Evolutionary conservation across 2,329 filamentous ascomycete species (phyloP), one percentile per base, ranked within the genome.

Genomic region (Neonectria hederae): DNA sequence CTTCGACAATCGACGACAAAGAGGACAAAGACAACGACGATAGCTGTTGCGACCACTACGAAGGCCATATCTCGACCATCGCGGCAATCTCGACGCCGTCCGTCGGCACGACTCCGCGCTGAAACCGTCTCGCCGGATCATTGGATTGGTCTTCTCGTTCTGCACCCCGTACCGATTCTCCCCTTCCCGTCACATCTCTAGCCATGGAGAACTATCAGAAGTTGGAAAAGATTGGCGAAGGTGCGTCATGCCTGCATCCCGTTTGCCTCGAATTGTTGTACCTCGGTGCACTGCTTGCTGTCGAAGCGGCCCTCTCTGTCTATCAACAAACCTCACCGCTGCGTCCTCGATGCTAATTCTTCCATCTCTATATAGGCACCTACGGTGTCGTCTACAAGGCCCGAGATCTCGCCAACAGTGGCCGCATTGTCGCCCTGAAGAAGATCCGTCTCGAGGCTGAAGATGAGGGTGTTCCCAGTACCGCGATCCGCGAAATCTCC

Each of bases 361-460:
- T 43, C 54, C 62, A 26, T 56, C 40, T 32, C 38, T 53, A 3
- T 52, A 97, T 56, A 97, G 94, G 94, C 75, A 97, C 94, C 17
- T 97, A 97, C 78, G 94, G 94, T 79, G 94, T 97, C 67, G 94
- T 97, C 68, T 97, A 97, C 88, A 97, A 97, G 81, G 94, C 94
- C 64, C 89, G 91, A 71, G 94, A 97, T 79, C 90, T 97, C 65
- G 88, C 88, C 70, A 90, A 94, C 76, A 86, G 87, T 70, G 92
- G 92, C 75, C 91, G 92, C 74, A 96, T 97, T 73, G 94, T 97
- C 68, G 94, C 94, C 22, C 84, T 97, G 72, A 97, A 97, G 86
- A 97, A 97, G 84, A 97, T 97, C 75, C 92, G 94, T 68, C 91
- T 97, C 74, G 94, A 97, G 77, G 93, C 94, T 67, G 94, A 97